Conservation (phyloP, 1,139 yeast species). For the Sugiyamaella xylanicola region DNA sequence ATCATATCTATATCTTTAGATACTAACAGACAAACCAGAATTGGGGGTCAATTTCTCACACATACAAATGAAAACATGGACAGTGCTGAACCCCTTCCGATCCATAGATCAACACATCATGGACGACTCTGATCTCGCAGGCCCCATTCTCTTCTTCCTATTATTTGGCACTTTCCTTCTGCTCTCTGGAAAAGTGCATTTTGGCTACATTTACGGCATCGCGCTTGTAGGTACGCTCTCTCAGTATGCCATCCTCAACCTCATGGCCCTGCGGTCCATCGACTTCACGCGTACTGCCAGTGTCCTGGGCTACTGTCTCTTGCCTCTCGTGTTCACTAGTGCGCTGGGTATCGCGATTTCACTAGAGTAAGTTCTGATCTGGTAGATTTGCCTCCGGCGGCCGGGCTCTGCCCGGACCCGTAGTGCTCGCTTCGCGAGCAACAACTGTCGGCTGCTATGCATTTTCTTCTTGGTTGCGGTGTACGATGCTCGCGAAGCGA, state of each 20-base stretch:
- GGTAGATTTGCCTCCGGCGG: neutral
- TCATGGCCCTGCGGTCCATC: conserved; percentile 69
- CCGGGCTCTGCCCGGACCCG: conserved; percentile 4
- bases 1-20: too few relatives aligned
- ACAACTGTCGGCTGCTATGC: too few relatives aligned
- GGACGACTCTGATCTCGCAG: conserved; percentile 92
- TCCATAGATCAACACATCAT: conserved; percentile 70
- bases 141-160: conserved; percentile 88
- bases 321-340: conserved; percentile 84
- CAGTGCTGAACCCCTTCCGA: conserved; percentile 79
- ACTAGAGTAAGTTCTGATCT: conserved; percentile 49
- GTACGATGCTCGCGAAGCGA: neutral
- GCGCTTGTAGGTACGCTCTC: conserved; percentile 89
- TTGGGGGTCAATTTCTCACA: conserved; percentile 90
- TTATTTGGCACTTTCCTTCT: conserved; percentile 83
- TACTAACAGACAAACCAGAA: conserved; percentile 47
- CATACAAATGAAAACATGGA: conserved; percentile 78
- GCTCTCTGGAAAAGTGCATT: conserved; percentile 89
- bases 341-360: conserved; percentile 69
- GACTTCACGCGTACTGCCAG: conserved; percentile 81
- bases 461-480: neutral
- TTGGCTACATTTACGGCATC: conserved; percentile 95
- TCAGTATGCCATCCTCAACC: conserved; percentile 77
- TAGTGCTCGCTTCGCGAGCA: conserved; percentile 2
- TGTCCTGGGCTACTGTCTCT: conserved; percentile 88